Conservation (phyloP, 1,139 yeast genomes). For the Suhomyces chickasaworum region DNA sequence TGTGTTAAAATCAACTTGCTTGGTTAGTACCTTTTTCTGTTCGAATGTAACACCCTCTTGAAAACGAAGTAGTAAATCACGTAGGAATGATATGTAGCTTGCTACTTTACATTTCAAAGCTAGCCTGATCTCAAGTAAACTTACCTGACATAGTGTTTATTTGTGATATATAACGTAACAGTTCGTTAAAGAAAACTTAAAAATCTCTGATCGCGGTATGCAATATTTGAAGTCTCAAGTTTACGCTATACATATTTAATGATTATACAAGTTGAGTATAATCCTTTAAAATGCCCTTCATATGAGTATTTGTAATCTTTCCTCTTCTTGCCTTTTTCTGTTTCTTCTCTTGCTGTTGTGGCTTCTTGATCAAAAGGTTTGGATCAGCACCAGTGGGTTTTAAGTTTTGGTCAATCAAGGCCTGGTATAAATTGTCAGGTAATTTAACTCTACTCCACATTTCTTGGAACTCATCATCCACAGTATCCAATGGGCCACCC, state of each 20-base stretch:
- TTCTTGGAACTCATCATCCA: slow-evolving; percentile 80
- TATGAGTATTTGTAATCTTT: slow-evolving; percentile 92
- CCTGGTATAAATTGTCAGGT: slow-evolving; percentile 82
- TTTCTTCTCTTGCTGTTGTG: slow-evolving; percentile 64
- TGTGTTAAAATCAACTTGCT: slow-evolving; percentile 67
- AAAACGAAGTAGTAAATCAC: no score
- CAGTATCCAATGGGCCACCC: slow-evolving; percentile 70
- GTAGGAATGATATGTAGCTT: neutral
- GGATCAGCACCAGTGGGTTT: slow-evolving; percentile 98
- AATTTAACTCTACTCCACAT: slow-evolving; percentile 80
- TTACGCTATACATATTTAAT: slow-evolving; percentile 1
- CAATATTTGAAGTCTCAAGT: slow-evolving; percentile 7
- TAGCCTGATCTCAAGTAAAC: slow-evolving; percentile 5
- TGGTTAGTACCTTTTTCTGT: slow-evolving; percentile 13
- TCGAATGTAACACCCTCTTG: neutral
- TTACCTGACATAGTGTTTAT: slow-evolving; percentile 17
- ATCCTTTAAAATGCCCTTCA: slow-evolving; percentile 93
- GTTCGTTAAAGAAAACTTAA: neutral
- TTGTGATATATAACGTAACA: neutral
- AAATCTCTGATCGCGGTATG: slow-evolving; percentile 3
- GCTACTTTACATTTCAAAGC: neutral
- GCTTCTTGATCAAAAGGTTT: slow-evolving; percentile 71
- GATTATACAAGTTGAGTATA: slow-evolving; percentile 51
- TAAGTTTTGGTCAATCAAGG: slow-evolving; percentile 77
- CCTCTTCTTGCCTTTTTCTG: slow-evolving; percentile 92